These are phyloP conservation scores for Pisolithus marmoratus DNA, from an alignment of 768 basidiomycete genomes.

Conservation along the genomic window DNA sequence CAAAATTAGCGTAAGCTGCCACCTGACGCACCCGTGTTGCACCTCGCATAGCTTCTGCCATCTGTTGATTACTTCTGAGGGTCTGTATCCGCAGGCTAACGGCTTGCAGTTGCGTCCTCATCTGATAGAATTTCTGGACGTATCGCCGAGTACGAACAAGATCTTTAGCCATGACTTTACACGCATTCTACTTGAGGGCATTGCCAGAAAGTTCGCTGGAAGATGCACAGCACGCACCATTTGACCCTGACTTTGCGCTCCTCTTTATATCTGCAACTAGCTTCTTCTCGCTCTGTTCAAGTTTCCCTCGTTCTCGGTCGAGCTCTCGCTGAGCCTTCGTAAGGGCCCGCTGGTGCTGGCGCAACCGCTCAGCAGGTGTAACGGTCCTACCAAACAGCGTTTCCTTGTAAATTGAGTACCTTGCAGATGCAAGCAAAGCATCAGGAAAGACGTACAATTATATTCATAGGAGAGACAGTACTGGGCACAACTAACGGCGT, in stretches of 20 bases:
- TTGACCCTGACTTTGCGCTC: constrained; percentile 91
- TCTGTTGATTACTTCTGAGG: constrained; percentile 93
- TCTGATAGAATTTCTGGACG: constrained; percentile 96
- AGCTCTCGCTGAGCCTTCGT: constrained; percentile 98
- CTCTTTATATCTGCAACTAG: constrained; percentile 93
- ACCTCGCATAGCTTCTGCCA: constrained; percentile 99
- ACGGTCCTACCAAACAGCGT: constrained; percentile 90
- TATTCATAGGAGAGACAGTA: constrained; percentile 53
- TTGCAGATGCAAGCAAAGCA: not conserved
- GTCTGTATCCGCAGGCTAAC: constrained; percentile 95
- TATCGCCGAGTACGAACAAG: constrained; percentile 94
- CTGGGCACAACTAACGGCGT: too few relatives aligned
- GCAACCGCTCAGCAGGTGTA: constrained; percentile 93
- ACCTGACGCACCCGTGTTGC: constrained; percentile 79
- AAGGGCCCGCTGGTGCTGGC: constrained; percentile 93
- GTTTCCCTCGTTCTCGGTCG: constrained; percentile 89
- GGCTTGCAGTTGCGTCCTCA: constrained; percentile 97
- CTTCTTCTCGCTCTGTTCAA: constrained; percentile 97
- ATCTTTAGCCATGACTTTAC: constrained; percentile 99
- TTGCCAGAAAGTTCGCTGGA: constrained; percentile 11
- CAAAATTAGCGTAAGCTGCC: not conserved
- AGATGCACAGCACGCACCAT: constrained; percentile 49
- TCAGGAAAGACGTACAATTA: constrained; percentile 47
- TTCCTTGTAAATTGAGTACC: constrained; percentile 52
- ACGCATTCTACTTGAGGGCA: constrained; percentile 70